These are phyloP conservation scores for Lomentospora prolificans DNA, from an alignment of 2,329 filamentous ascomycete species.

Conservation along the genomic window DNA sequence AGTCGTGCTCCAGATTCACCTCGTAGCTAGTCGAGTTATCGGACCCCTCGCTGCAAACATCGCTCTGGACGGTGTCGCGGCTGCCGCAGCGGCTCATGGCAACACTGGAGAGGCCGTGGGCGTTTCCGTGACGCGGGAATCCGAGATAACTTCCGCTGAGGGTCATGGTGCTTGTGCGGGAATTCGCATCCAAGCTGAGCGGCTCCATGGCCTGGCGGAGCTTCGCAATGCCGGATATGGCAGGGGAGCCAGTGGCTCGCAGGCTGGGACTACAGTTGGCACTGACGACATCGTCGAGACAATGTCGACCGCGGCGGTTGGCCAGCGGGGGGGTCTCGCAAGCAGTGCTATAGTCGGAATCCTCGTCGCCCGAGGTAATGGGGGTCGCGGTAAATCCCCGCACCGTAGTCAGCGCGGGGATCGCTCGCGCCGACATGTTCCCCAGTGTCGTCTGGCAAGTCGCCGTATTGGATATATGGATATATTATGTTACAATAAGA, in stretches of 20 bases:
- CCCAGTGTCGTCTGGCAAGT: not conserved
- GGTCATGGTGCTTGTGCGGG: slow-evolving; percentile 46
- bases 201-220: slow-evolving; percentile 69
- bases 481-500: too few relatives aligned
- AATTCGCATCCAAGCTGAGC: slow-evolving; percentile 52
- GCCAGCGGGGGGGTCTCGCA: slow-evolving; percentile 27
- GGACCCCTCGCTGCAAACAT: slow-evolving; percentile 48
- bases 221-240: slow-evolving; percentile 66
- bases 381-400: slow-evolving; percentile 48
- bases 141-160: slow-evolving; percentile 33
- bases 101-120: slow-evolving; percentile 35
- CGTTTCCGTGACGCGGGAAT: slow-evolving; percentile 15
- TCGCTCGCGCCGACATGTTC: slow-evolving; percentile 4
- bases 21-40: slow-evolving; percentile 74
- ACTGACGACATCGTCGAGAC: slow-evolving; percentile 48
- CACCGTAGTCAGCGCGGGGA: slow-evolving; percentile 41
- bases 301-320: slow-evolving; percentile 28
- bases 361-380: slow-evolving; percentile 45
- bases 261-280: slow-evolving; percentile 54
- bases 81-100: slow-evolving; percentile 45
- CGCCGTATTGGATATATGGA: too few relatives aligned
- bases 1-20: slow-evolving; percentile 75
- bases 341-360: slow-evolving; percentile 37
- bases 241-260: slow-evolving; percentile 41
- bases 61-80: slow-evolving; percentile 44